Conservation (phyloP, 768 basidiomycete species). For the Phanerochaete carnosa region DNA sequence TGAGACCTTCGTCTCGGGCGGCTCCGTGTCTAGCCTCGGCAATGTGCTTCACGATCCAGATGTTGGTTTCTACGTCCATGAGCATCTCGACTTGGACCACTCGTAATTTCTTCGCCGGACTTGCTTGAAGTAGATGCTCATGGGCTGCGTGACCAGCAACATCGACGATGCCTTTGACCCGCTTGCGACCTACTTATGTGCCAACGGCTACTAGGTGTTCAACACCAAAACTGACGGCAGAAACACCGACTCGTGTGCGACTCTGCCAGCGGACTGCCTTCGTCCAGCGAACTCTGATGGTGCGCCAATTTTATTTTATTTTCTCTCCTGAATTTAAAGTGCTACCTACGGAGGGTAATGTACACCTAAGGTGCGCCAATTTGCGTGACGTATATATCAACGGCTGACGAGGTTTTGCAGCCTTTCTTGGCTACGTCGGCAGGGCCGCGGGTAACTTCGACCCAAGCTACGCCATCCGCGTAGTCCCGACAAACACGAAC, state of each 20-base stretch:
- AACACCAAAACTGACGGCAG: constrained; percentile 63
- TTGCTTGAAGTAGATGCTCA: constrained; percentile 35
- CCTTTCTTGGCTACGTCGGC: constrained; percentile 52
- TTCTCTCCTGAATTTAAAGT: not conserved
- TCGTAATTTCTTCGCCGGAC: constrained; percentile 21
- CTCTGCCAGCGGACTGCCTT: constrained; percentile 43
- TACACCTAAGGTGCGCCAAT: no score
- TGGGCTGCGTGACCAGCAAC: constrained; percentile 52
- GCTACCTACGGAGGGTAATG: no score
- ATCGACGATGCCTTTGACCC: constrained; percentile 43
- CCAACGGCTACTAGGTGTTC: constrained; percentile 49
- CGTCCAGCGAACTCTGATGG: constrained; percentile 48
- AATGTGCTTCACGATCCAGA: constrained; percentile 40
- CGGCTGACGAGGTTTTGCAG: no score
- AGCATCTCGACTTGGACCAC: constrained; percentile 55
- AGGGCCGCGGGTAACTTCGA: constrained; percentile 61
- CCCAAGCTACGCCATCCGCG: constrained; percentile 30
- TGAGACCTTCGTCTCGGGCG: constrained; percentile 44
- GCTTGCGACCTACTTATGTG: constrained; percentile 46
- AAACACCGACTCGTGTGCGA: constrained; percentile 42
- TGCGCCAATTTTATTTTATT: constrained; percentile 11
- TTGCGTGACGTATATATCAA: no score
- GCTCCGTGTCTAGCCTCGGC: constrained; percentile 45
- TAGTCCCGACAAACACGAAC: constrained; percentile 28
- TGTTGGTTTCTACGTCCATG: constrained; percentile 61